Base-by-base conservation (phyloP, 2,329 filamentous ascomycete species). In the Cordyceps farinosa region DNA sequence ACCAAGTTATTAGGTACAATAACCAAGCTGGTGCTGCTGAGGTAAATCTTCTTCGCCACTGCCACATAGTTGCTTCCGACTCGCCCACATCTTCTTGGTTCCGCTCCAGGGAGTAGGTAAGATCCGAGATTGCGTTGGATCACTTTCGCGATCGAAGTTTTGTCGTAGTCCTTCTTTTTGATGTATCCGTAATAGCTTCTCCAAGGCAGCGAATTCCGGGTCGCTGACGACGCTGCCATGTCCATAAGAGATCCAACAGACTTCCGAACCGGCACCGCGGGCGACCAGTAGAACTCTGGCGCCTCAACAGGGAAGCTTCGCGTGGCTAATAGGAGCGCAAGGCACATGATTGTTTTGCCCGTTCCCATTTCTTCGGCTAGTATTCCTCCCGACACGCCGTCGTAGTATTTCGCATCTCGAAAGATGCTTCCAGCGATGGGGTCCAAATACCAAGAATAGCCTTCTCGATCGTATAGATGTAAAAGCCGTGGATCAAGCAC, bases 271-370 rank as follows among this genome's bases (percentile, higher is more conserved):
- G 71, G 78, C 47, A 76, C 68, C 56, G 79, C 70, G 63, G 74
- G 66, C 64, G 70, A 50, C 68, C 82, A 77, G 70, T 89, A 85
- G 60, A 88, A 73, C 3, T 87, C 81, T 2, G 93, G 89, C 3
- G 89, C 83, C 22, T 80, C 76, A 5, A 91, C 84, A 11, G 87
- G 83, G 65, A 93, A 84, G 38, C 87, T 80, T 68, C 84, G 87
- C 0, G 91, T 96, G 3, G 91, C 88, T 32, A 96, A 79, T 45
- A 97, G 87, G 2, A 92, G 77, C 7, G 89, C 82, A 22, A 98
- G 77, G 66, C 90, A 94, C 11, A 97, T 96, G 32, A 97, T 76
- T 0, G 94, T 97, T 77, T 97, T 98, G 0, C 94, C 93, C 0
- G 84, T 78, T 6, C 89, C 89, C 90, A 93, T 93, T 66, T 90